phyloP scores from a whole-genome alignment of 2,329 filamentous ascomycete genomes.

The Leptographium procerum region DNA sequence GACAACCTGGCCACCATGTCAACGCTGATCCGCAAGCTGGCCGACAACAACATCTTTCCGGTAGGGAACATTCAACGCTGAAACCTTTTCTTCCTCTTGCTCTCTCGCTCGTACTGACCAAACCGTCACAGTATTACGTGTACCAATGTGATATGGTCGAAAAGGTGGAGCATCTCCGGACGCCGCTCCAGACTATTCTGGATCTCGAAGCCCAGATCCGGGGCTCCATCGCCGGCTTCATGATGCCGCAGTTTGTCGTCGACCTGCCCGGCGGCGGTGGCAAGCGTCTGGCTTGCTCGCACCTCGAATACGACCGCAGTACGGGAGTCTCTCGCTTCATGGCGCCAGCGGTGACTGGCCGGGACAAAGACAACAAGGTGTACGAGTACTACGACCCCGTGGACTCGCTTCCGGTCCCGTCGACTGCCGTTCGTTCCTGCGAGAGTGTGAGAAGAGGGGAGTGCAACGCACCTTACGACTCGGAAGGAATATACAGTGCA shows the following conservation, averaged over 20 bases:
- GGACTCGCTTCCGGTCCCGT: conserved; percentile 6
- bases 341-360: conserved; percentile 40
- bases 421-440: not conserved
- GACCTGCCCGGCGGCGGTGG: conserved; percentile 53
- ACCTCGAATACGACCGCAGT: conserved; percentile 38
- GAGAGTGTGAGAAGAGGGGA: not conserved
- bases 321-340: conserved; percentile 43
- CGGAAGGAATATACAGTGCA: not conserved
- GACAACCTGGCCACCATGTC: conserved; percentile 42
- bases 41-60: conserved; percentile 45
- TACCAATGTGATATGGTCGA: conserved; percentile 55
- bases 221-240: conserved; percentile 50
- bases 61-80: conserved; percentile 22
- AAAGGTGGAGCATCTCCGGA: conserved; percentile 50
- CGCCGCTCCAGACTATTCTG: conserved; percentile 46
- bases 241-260: conserved; percentile 51
- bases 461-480: not conserved
- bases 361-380: conserved; percentile 30
- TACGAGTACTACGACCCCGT: conserved; percentile 49
- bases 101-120: not conserved
- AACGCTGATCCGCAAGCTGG: conserved; percentile 38
- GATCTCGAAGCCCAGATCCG: conserved; percentile 45
- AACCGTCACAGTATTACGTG: conserved; percentile 43
- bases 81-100: not conserved
- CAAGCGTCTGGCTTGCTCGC: conserved; percentile 45